Percentiles rank a stretch among this genome's conserved stretches.
phyloP scores from a whole-genome alignment of 192 early-diverging fungal species.

The Obelidium mucronatum region DNA sequence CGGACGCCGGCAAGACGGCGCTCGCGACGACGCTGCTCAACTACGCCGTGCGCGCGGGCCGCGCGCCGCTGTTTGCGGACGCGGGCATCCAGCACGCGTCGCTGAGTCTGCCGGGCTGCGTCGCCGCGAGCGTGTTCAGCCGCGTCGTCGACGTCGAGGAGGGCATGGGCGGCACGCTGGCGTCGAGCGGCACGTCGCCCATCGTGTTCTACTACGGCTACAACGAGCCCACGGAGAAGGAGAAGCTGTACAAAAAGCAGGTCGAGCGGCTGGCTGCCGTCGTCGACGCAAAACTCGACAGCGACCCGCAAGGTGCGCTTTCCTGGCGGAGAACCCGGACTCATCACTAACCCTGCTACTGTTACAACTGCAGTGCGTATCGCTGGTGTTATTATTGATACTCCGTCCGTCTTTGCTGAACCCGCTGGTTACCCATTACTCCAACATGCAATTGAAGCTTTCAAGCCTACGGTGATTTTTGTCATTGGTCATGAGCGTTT shows the following conservation, averaged over 20 bases:
- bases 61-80: conserved; percentile 82
- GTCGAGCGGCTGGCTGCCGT: conserved; percentile 66
- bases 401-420: conserved; percentile 82
- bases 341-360: background rate
- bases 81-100: conserved; percentile 81
- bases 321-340: background rate
- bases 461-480: conserved; percentile 71
- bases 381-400: conserved; percentile 88
- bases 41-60: conserved; percentile 80
- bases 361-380: conserved; percentile 51
- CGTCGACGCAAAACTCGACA: conserved; percentile 67
- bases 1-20: conserved; percentile 93
- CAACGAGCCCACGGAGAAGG: conserved; percentile 75
- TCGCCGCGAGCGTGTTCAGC: conserved; percentile 78
- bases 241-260: conserved; percentile 79
- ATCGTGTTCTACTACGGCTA: conserved; percentile 93
- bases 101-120: conserved; percentile 79
- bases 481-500: conserved; percentile 95
- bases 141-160: conserved; percentile 88
- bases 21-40: conserved; percentile 86
- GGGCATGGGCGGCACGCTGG: conserved; percentile 74
- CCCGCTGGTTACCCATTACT: conserved; percentile 76
- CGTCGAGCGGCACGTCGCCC: conserved; percentile 75
- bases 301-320: conserved; percentile 61
- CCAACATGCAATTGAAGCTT: conserved; percentile 71